Base-by-base conservation (phyloP, 345 rosid genomes). In the Aquilaria malaccensis region DNA sequence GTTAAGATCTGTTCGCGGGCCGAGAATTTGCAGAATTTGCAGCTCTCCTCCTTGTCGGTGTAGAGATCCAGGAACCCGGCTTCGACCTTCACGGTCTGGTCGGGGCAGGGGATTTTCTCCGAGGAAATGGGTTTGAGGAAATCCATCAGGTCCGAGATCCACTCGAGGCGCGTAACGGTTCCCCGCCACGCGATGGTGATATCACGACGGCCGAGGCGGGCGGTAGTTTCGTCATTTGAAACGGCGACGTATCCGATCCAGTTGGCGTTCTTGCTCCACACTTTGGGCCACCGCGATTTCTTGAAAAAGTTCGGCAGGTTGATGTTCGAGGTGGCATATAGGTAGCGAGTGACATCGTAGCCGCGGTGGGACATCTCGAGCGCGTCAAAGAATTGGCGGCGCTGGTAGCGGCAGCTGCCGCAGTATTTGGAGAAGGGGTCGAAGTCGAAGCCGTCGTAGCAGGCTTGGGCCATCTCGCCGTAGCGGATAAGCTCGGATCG, bases 191-290 rank as follows among this genome's bases (percentile, higher is more conserved):
- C 85, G 29, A 91, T 53, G 13, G 71, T 65, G 45, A 91, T 79
- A 67, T 91, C 96, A 0, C 96, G 84, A 15, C 96, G 91, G 46
- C 96, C 96, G 10, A 91, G 68, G 2, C 70, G 77, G 58, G 59
- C 58, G 0, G 81, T 52, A 0, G 76, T 74, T 33, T 83, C 82
- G 22, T 83, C 87, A 59, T 83, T 66, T 0, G 98, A 88, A 6
- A 88, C 90, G 6, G 96, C 87, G 49, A 85, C 86, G 72, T 86
- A 88, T 22, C 95, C 98, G 50, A 88, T 86, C 96, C 98, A 91
- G 62, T 86, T 86, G 7, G 95, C 98, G 67, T 77, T 76, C 67
- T 67, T 77, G 80, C 95, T 86, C 98, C 96, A 88, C 10, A 88
- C 79, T 32, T 86, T 91, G 0, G 91, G 95, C 96, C 94, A 88